Base-by-base conservation (phyloP, 345 rosid genomes). In the Luvunga scandens region DNA sequence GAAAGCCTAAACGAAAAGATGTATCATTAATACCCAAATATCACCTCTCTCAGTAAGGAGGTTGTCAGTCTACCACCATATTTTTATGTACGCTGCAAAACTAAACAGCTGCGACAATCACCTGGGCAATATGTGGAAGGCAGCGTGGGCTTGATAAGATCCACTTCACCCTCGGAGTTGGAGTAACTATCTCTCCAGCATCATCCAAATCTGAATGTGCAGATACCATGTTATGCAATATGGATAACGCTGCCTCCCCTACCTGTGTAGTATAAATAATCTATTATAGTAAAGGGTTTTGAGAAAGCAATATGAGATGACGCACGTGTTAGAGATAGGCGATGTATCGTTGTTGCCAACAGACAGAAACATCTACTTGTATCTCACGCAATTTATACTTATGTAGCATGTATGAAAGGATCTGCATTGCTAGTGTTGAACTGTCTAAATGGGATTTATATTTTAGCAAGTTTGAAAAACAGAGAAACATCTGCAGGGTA, bases 121-220 rank as follows among this genome's bases (percentile, higher is more conserved):
- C 99, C 98, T 96, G 98, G 28, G 99, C 95, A 83, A 96, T 91
- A 84, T 96, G 98, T 55, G 99, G 99, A 81, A 94, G 93, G 87
- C 98, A 96, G 55, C 98, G 98, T 4, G 92, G 81, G 85, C 99
- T 96, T 84, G 99, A 96, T 86, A 96, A 81, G 72, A 96, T 96
- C 77, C 97, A 60, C 81, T 96, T 96, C 66, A 96, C 99, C 87
- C 94, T 89, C 53, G 99, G 99, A 66, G 99, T 96, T 82, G 99
- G 99, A 60, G 99, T 96, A 69, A 96, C 99, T 78, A 94, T 89
- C 89, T 96, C 99, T 82, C 99, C 99, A 69, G 99, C 99, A 81
- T 96, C 99, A 86, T 96, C 99, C 77, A 96, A 82, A 86, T 96
- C 99, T 78, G 99, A 96, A 90, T 94, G 99, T 45, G 98, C 97